A percentile compares a stretch with the other conserved stretches of the same genome.
These are phyloP conservation scores for Aquilaria agallochum DNA, from an alignment of 441 rosid species.

Conservation along the genomic window DNA sequence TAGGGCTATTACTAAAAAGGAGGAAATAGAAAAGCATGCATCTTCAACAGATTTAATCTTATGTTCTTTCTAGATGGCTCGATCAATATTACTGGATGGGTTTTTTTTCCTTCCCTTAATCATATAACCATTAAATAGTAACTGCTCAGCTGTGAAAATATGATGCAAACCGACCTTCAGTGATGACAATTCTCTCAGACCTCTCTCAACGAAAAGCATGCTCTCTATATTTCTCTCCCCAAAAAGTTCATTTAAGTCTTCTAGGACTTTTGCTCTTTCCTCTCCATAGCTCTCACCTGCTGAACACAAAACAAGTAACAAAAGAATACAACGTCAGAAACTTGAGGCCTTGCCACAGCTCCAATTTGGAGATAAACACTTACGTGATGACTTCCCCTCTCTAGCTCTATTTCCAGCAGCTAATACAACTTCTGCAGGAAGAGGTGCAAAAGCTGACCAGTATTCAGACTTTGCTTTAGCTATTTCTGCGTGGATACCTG, in stretches of 20 bases:
- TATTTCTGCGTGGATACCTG: slow-evolving; percentile 80
- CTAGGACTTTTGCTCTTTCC: slow-evolving; percentile 43
- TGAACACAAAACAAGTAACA: slow-evolving; percentile 11
- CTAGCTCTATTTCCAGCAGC: slow-evolving; percentile 78
- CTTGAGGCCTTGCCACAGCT: not conserved
- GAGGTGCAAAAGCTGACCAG: slow-evolving; percentile 96
- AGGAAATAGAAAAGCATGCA: no score
- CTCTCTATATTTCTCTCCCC: slow-evolving; percentile 75
- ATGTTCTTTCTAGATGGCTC: no score
- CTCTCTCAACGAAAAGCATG: slow-evolving; percentile 86
- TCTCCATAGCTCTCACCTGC: slow-evolving; percentile 41
- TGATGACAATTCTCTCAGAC: slow-evolving; percentile 76
- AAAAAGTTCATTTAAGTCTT: slow-evolving; percentile 37
- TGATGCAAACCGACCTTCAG: slow-evolving; percentile 48
- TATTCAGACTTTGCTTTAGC: slow-evolving; percentile 64
- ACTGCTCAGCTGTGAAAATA: no score
- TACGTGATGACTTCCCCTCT: slow-evolving; percentile 42
- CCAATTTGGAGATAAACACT: slow-evolving; percentile 8
- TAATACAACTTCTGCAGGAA: slow-evolving; percentile 71
- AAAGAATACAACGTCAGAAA: not conserved
- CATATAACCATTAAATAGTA: no score
- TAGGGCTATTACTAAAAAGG: no score
- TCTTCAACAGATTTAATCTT: no score
- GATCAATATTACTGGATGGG: no score
- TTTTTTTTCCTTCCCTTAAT: no score